These are phyloP conservation scores for Penicillium psychrosexuale DNA, from an alignment of 2,329 filamentous ascomycete species.

Conservation along the genomic window DNA sequence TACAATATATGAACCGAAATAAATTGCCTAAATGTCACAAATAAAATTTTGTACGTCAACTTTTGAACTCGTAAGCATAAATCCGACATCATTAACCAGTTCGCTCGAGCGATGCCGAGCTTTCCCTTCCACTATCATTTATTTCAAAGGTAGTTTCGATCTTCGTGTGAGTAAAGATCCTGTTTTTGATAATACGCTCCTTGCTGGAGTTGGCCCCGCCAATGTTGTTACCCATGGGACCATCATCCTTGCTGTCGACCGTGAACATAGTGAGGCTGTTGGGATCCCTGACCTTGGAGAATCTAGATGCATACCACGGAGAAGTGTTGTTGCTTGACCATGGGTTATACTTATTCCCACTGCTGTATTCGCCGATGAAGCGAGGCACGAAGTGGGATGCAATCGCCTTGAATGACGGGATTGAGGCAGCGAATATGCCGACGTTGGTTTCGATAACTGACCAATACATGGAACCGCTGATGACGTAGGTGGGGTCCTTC, in stretches of 20 bases:
- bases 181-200: slow-evolving; percentile 32
- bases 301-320: slow-evolving; percentile 26
- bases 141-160: slow-evolving; percentile 33
- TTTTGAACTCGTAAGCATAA: neutral
- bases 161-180: slow-evolving; percentile 32
- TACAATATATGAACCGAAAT: slow-evolving; percentile 1
- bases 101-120: slow-evolving; percentile 10
- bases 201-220: slow-evolving; percentile 23
- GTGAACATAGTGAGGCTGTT: slow-evolving; percentile 20
- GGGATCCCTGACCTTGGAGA: slow-evolving; percentile 26
- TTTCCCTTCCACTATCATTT: slow-evolving; percentile 2
- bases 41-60: neutral
- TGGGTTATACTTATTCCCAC: slow-evolving; percentile 23
- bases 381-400: slow-evolving; percentile 44
- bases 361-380: slow-evolving; percentile 37
- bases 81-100: slow-evolving; percentile 4
- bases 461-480: slow-evolving; percentile 47
- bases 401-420: slow-evolving; percentile 43
- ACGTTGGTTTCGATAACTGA: slow-evolving; percentile 44
- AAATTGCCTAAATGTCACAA: slow-evolving; percentile 3
- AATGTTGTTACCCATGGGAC: slow-evolving; percentile 24
- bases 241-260: slow-evolving; percentile 16
- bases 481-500: slow-evolving; percentile 36
- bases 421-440: slow-evolving; percentile 44
- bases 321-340: slow-evolving; percentile 21